phyloP scores from a whole-genome alignment of 805 yeast genomes.

The Dipodascus geniculatus region DNA sequence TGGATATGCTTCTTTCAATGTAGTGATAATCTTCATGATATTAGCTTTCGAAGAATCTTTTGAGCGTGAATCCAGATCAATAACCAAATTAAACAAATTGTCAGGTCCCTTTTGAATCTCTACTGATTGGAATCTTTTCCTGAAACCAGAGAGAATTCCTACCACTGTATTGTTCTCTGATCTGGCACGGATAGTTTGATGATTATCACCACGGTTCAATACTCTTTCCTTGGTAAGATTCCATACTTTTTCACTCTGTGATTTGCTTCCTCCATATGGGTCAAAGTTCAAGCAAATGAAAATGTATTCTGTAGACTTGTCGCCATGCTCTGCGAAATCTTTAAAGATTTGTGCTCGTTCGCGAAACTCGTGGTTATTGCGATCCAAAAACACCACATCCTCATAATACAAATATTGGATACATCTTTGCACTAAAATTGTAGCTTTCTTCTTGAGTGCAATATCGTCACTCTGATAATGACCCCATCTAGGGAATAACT shows the following conservation, averaged over 20 bases:
- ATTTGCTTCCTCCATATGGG: constrained; percentile 22
- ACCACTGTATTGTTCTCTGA: constrained; percentile 39
- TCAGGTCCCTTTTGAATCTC: constrained; percentile 44
- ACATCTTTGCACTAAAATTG: constrained; percentile 14
- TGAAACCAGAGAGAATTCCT: constrained; percentile 63
- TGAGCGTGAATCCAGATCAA: constrained; percentile 45
- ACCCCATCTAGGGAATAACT: constrained; percentile 52
- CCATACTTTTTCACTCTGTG: constrained; percentile 30
- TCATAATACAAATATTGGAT: constrained; percentile 26
- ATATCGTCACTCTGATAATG: constrained; percentile 78
- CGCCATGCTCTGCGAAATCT: constrained; percentile 35
- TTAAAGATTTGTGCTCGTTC: constrained; percentile 61
- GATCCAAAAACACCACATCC: constrained; percentile 57
- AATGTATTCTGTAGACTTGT: constrained; percentile 36
- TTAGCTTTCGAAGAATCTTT: constrained; percentile 34
- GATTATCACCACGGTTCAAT: constrained; percentile 67
- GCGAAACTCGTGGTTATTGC: constrained; percentile 64
- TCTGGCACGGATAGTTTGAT: constrained; percentile 60
- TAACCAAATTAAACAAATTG: constrained; percentile 47
- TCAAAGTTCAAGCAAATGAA: constrained; percentile 63
- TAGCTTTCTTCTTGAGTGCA: constrained; percentile 20
- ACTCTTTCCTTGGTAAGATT: constrained; percentile 50
- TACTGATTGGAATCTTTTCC: constrained; percentile 55
- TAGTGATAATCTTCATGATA: constrained; percentile 30
- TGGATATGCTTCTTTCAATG: constrained; percentile 36